These are phyloP conservation scores for Chytriomyces sp. DNA, from an alignment of 192 early-diverging fungal genomes.

Conservation along the genomic window DNA sequence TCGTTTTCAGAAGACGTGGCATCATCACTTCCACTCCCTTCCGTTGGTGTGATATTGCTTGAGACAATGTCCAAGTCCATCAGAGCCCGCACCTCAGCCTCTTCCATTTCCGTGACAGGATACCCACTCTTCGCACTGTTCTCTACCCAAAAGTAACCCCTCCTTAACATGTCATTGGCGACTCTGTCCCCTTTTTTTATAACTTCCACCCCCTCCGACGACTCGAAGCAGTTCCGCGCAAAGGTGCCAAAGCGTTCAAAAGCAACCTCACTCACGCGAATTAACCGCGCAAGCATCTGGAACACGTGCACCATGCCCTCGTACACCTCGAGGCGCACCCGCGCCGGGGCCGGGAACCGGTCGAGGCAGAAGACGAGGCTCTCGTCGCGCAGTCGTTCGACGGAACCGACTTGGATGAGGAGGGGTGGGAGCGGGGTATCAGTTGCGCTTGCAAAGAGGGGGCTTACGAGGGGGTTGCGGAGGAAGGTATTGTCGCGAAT, in stretches of 20 bases:
- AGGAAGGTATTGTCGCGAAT: slow-evolving; percentile 36
- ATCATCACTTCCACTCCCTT: too few relatives aligned
- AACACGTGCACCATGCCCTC: slow-evolving; percentile 52
- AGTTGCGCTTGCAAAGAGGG: slow-evolving; percentile 44
- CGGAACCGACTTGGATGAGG: slow-evolving; percentile 50
- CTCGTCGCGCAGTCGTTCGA: slow-evolving; percentile 57
- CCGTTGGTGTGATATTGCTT: too few relatives aligned
- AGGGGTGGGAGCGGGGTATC: slow-evolving; percentile 40
- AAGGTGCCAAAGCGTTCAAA: slow-evolving; percentile 30
- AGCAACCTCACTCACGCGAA: slow-evolving; percentile 23
- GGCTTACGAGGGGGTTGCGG: slow-evolving; percentile 45
- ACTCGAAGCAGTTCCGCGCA: neutral
- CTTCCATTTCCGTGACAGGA: too few relatives aligned
- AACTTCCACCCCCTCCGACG: neutral
- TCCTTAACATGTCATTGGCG: too few relatives aligned
- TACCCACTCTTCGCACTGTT: too few relatives aligned
- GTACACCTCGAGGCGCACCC: slow-evolving; percentile 53
- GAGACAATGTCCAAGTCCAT: too few relatives aligned
- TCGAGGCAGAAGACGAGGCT: slow-evolving; percentile 33
- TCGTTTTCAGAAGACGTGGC: too few relatives aligned
- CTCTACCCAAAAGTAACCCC: too few relatives aligned
- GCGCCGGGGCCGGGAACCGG: slow-evolving; percentile 14
- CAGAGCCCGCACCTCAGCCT: too few relatives aligned
- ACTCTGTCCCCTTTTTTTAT: too few relatives aligned
- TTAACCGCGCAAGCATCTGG: slow-evolving; percentile 40